These are phyloP conservation scores for Chondrostereum purpureum DNA, from an alignment of 1,284 basidiomycete genomes.

Conservation along the genomic window DNA sequence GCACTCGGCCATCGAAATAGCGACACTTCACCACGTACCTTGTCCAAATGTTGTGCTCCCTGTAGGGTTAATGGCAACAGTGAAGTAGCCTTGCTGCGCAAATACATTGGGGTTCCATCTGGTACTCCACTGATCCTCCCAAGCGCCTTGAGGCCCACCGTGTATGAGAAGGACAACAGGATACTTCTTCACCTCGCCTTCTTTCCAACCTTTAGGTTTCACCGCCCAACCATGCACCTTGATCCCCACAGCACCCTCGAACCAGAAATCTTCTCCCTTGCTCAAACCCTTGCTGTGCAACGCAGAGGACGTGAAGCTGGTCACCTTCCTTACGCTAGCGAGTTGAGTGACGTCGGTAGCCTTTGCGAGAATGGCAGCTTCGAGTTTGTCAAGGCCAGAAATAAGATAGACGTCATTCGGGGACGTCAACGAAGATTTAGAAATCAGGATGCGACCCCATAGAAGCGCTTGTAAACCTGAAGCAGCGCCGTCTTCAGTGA, in stretches of 20 bases:
- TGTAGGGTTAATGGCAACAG: conserved; percentile 82
- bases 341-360: conserved; percentile 21
- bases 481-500: conserved; percentile 52
- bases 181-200: conserved; percentile 65
- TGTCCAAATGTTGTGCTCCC: conserved; percentile 87
- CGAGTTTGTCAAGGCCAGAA: conserved; percentile 35
- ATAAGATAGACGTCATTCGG: conserved; percentile 73
- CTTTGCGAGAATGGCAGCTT: conserved; percentile 30
- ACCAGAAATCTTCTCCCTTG: conserved; percentile 77
- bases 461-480: conserved; percentile 56
- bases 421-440: conserved; percentile 59
- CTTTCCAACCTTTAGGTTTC: conserved; percentile 70
- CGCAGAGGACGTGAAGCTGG: conserved; percentile 49
- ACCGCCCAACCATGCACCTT: conserved; percentile 79
- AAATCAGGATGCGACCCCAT: conserved; percentile 58
- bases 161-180: conserved; percentile 72
- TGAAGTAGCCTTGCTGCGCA: conserved; percentile 79
- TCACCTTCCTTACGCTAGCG: conserved; percentile 44
- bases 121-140: conserved; percentile 80
- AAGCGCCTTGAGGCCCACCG: conserved; percentile 76
- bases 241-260: conserved; percentile 68
- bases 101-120: conserved; percentile 88
- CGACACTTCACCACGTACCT: conserved; percentile 33
- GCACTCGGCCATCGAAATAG: background rate
- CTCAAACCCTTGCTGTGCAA: conserved; percentile 54